Evolutionary conservation across 2,329 filamentous ascomycete species (phyloP).

Genomic region (Neobulgaria alba): DNA sequence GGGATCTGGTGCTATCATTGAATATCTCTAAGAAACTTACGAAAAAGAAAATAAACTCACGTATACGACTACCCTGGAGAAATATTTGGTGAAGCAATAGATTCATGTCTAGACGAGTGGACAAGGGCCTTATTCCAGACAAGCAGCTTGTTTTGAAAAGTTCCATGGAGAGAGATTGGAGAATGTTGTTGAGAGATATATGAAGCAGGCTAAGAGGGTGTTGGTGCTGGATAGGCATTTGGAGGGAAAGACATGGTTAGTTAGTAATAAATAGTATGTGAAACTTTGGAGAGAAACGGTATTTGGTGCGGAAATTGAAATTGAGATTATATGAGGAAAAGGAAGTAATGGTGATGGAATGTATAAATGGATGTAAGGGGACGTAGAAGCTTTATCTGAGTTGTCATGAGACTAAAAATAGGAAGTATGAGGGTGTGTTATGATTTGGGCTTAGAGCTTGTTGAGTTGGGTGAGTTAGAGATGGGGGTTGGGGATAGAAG

Average conservation of each 20-base stretch:
- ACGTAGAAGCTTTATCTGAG: too few species aligned
- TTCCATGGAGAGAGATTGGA: slow-evolving; percentile 8
- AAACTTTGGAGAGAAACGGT: too few species aligned
- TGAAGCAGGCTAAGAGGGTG: slow-evolving; percentile 31
- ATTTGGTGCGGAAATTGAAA: too few species aligned
- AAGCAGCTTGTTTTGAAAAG: neutral
- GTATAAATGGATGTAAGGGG: too few species aligned
- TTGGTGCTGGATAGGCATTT: slow-evolving; percentile 36
- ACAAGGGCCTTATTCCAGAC: slow-evolving; percentile 33
- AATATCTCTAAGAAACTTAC: slow-evolving; percentile 35
- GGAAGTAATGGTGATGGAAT: too few species aligned
- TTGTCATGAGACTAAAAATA: too few species aligned
- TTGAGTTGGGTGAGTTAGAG: too few species aligned
- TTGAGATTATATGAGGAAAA: too few species aligned
- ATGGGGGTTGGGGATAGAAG: too few species aligned
- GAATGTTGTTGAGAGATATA: slow-evolving; percentile 37
- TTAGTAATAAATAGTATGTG: too few species aligned
- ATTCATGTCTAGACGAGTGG: slow-evolving; percentile 32
- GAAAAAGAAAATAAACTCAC: slow-evolving; percentile 31
- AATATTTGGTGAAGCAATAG: slow-evolving; percentile 30
- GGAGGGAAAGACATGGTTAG: slow-evolving; percentile 22
- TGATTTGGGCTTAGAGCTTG: too few species aligned
- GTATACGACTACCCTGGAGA: slow-evolving; percentile 26
- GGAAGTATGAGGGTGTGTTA: too few species aligned
- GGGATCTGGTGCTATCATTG: slow-evolving; percentile 37